A percentile compares a stretch with the other conserved stretches of the same genome.
Evolutionary conservation across 2,329 filamentous ascomycete species (phyloP).

Genomic region (Parasarocladium wereldwijsianum): DNA sequence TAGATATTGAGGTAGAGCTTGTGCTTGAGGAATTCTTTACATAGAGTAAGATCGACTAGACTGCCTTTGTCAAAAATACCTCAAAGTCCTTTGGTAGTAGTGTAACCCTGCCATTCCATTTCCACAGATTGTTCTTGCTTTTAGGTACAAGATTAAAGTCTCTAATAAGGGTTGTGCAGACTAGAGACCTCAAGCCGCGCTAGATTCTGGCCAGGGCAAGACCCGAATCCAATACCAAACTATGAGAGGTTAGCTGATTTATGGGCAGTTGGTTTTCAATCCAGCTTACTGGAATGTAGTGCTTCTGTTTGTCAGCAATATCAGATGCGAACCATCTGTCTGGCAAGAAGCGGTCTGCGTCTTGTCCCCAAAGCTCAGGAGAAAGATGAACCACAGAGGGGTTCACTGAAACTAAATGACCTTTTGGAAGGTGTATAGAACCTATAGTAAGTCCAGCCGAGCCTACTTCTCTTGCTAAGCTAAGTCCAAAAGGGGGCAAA

Average conservation of each 20-base stretch:
- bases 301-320: constrained; percentile 2
- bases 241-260: not conserved
- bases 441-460: constrained; percentile 16
- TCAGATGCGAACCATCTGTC: constrained; percentile 7
- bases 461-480: constrained; percentile 12
- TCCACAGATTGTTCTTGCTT: too few species aligned
- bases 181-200: too few species aligned
- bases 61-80: too few species aligned
- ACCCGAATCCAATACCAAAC: too few species aligned
- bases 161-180: too few species aligned
- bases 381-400: constrained; percentile 13
- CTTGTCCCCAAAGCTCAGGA: constrained; percentile 20
- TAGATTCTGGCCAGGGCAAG: too few species aligned
- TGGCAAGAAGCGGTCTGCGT: constrained; percentile 14
- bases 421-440: constrained; percentile 14
- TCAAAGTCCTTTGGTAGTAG: too few species aligned
- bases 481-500: constrained; percentile 14
- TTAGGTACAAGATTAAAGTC: too few species aligned
- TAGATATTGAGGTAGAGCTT: too few species aligned
- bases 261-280: not conserved
- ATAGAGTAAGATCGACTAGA: too few species aligned
- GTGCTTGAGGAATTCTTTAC: too few species aligned
- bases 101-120: too few species aligned
- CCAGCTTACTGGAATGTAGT: constrained; percentile 7
- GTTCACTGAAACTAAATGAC: constrained; percentile 10